Evolutionary conservation across 768 basidiomycete species (phyloP), one percentile per base, ranked within the genome.

Genomic region (Leucocoprinus sp.): DNA sequence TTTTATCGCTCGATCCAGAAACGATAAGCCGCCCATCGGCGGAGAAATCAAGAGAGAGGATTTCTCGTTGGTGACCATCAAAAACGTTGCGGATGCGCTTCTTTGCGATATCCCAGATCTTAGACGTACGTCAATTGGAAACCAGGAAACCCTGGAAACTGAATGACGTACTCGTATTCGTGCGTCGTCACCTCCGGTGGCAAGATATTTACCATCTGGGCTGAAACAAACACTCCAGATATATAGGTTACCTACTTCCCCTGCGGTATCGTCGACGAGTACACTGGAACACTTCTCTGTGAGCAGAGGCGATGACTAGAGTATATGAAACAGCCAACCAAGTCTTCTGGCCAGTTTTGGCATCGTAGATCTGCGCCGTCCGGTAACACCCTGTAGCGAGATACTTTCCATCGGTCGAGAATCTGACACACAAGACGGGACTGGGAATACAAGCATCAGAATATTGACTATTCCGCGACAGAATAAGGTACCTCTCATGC

Each of bases 341-440:
- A 15, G 82, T 86, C 64, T 89, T 90, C 8, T 56, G 60, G 0
- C 95, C 95, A 1, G 91, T 87, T 65, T 87, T 85, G 27, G 85
- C 86, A 61, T 97, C 92, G 59, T 88, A 98, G 48, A 99, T 92
- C 62, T 96, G 95, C 15, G 93, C 92, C 0, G 88, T 89, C 18
- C 88, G 72, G 62, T 96, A 95, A 64, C 89, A 95, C 12, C 93
- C 93, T 14, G 92, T 93, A 4, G 87, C 95, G 26, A 98, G 74
- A 54, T 74, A 87, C 60, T 85, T 87, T 22, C 95, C 95, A 60
- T 98, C 92, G 11, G 86, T 78, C 5, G 92, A 95, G 65, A 98
- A 97, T 51, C 84, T 79, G 15, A 98, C 95, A 58, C 93, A 96
- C 61, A 95, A 98, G 0, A 75, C 73, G 12, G 75, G 73, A 37